phyloP scores from a whole-genome alignment of 129 eudicot genomes.

The Lonicera japonica region DNA sequence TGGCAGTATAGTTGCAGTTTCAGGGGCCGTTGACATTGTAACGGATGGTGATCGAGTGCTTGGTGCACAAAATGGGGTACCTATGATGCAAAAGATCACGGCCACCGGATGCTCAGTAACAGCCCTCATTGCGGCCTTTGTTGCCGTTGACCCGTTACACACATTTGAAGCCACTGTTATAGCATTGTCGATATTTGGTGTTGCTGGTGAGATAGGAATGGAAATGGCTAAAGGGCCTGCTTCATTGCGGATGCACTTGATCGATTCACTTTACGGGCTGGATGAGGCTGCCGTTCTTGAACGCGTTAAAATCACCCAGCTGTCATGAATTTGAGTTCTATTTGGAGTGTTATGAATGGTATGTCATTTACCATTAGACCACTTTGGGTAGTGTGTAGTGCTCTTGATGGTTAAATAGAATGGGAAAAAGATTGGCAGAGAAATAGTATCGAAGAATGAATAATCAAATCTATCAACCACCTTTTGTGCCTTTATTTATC shows the following conservation, averaged over 20 bases:
- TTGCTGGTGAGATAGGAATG: constrained; percentile 76
- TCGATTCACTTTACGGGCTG: constrained; percentile 69
- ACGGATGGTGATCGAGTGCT: constrained; percentile 70
- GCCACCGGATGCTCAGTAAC: constrained; percentile 94
- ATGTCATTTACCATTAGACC: neutral
- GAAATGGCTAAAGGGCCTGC: constrained; percentile 70
- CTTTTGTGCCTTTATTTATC: no score
- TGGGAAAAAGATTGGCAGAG: neutral
- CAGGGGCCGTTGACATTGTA: constrained; percentile 81
- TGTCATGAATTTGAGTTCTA: constrained; percentile 6
- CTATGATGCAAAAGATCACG: constrained; percentile 80
- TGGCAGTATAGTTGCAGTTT: constrained; percentile 64
- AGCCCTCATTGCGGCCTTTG: constrained; percentile 83
- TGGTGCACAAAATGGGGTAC: constrained; percentile 76
- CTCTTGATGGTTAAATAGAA: neutral
- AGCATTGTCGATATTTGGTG: constrained; percentile 67
- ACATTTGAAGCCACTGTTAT: constrained; percentile 73
- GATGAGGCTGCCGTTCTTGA: constrained; percentile 42
- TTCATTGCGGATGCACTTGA: constrained; percentile 63
- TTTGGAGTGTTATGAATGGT: constrained; percentile 2
- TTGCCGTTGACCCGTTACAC: constrained; percentile 60
- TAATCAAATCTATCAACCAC: no score
- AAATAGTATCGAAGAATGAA: no score
- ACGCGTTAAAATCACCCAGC: constrained; percentile 37
- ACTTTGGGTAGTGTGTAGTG: neutral